These are phyloP conservation scores for Sherardia arvensis DNA, from an alignment of 257 asterid genomes.

Conservation along the genomic window DNA sequence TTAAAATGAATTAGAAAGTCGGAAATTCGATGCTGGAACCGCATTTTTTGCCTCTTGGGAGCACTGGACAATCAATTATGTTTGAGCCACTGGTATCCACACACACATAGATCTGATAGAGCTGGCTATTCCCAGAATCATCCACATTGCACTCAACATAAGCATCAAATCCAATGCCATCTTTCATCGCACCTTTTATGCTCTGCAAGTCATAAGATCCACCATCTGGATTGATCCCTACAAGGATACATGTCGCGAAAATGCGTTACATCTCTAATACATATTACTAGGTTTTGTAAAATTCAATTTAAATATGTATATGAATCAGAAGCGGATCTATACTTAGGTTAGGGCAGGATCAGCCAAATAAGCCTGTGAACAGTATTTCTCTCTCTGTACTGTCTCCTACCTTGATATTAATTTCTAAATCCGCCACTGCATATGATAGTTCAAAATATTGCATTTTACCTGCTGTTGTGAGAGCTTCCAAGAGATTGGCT, in stretches of 20 bases:
- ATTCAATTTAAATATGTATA: too few species aligned
- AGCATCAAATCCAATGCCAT: not conserved
- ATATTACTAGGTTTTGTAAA: too few species aligned
- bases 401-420: too few species aligned
- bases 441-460: too few species aligned
- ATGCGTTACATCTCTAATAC: not conserved
- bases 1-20: not conserved
- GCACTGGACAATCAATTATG: not conserved
- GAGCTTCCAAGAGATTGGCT: constrained; percentile 19
- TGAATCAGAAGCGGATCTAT: too few species aligned
- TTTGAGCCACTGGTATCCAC: not conserved
- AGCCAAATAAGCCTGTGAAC: too few species aligned
- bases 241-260: not conserved
- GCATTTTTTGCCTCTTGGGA: not conserved
- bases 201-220: not conserved
- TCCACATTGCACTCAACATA: not conserved
- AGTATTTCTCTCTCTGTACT: too few species aligned
- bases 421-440: too few species aligned
- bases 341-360: too few species aligned
- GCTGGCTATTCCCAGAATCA: not conserved
- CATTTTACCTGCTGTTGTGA: constrained; percentile 19
- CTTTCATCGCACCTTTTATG: not conserved
- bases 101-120: not conserved
- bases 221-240: not conserved
- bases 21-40: not conserved